Percentiles rank a stretch among this genome's conserved stretches.
These are phyloP conservation scores for Ogataea naganishii DNA, from an alignment of 805 yeast genomes.

Conservation along the genomic window DNA sequence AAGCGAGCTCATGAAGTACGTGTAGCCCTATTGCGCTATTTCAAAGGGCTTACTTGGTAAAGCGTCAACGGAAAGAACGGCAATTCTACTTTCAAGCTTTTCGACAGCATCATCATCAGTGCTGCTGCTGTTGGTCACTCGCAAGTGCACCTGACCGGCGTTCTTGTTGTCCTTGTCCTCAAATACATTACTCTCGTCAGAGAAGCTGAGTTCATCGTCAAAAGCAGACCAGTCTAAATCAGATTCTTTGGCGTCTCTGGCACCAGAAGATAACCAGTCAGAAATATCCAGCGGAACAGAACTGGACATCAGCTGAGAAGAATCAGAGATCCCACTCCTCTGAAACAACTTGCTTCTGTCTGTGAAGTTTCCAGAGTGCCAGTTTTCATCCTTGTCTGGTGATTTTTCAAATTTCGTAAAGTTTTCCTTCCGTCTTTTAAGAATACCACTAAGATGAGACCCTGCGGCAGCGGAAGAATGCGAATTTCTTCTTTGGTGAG, in stretches of 20 bases:
- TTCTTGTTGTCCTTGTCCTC: constrained; percentile 1
- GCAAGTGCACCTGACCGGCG: no score
- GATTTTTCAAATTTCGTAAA: constrained; percentile 5
- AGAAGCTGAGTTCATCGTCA: constrained; percentile 9
- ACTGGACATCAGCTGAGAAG: constrained; percentile 11
- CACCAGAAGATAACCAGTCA: constrained; percentile 23
- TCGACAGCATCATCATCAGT: no score
- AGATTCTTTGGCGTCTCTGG: constrained; percentile 1
- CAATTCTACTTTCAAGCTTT: no score
- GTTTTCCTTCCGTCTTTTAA: constrained; percentile 6
- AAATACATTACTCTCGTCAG: constrained; percentile 7
- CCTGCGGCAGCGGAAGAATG: constrained; percentile 18
- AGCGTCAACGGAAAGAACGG: no score
- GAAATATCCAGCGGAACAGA: constrained; percentile 28
- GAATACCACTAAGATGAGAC: constrained; percentile 9
- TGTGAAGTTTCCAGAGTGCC: no score
- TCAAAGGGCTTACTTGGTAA: no score
- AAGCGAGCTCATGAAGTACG: no score
- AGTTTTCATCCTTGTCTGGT: constrained; percentile 8
- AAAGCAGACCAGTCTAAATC: constrained; percentile 1
- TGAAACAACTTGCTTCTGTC: no score
- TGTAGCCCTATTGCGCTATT: no score
- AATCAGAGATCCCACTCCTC: background rate
- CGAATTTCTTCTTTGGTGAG: constrained; percentile 40
- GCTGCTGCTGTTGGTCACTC: no score